These are phyloP conservation scores for Cadophora sp. DNA, from an alignment of 2,329 filamentous ascomycete genomes.

Conservation along the genomic window DNA sequence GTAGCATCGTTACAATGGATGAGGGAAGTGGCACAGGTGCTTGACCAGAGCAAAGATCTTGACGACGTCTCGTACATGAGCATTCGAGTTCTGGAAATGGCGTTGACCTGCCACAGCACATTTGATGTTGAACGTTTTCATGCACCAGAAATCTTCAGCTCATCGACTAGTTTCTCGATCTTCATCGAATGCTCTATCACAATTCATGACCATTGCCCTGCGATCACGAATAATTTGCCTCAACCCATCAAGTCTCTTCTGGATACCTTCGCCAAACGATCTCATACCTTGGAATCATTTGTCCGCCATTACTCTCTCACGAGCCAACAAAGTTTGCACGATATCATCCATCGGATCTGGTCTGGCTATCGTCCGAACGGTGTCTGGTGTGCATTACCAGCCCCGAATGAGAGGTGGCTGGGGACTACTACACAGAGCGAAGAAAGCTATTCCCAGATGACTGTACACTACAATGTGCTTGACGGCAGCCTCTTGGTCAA, in stretches of 20 bases:
- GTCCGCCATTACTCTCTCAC: neutral
- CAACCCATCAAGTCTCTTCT: conserved; percentile 23
- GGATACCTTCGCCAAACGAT: conserved; percentile 23
- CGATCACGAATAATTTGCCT: conserved; percentile 50
- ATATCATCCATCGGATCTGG: neutral
- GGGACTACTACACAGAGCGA: conserved; percentile 35
- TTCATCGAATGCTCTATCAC: conserved; percentile 49
- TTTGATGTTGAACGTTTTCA: conserved; percentile 51
- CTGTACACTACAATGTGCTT: conserved; percentile 57
- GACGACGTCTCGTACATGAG: conserved; percentile 35
- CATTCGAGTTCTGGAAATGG: conserved; percentile 47
- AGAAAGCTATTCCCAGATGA: conserved; percentile 23
- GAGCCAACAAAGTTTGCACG: neutral
- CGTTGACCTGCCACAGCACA: conserved; percentile 50
- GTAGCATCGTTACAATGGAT: neutral
- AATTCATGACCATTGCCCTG: conserved; percentile 45
- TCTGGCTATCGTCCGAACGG: neutral
- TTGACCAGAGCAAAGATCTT: neutral
- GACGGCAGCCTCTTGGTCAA: conserved; percentile 59
- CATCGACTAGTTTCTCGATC: conserved; percentile 40
- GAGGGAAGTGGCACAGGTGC: neutral
- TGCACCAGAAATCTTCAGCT: conserved; percentile 41
- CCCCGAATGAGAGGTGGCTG: conserved; percentile 44
- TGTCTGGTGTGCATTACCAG: neutral
- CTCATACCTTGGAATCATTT: conserved; percentile 23